phyloP scores from a whole-genome alignment of 2,329 filamentous ascomycete genomes.

The Aspergillus hortae region DNA sequence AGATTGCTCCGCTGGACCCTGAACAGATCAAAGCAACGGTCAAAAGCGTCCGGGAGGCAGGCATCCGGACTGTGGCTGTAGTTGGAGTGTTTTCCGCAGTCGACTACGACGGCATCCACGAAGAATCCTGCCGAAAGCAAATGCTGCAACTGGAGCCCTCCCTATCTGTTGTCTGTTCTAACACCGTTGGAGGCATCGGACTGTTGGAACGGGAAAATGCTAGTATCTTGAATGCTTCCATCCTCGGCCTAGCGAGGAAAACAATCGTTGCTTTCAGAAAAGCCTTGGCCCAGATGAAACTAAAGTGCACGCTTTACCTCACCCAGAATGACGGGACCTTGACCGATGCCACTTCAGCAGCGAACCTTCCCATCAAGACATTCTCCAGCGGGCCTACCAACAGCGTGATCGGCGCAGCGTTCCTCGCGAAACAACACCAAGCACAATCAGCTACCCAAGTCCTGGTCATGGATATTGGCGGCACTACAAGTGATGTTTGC shows the following conservation, averaged over 20 bases:
- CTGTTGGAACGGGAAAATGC: conserved; percentile 51
- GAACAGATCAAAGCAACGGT: conserved; percentile 27
- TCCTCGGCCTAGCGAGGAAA: conserved; percentile 43
- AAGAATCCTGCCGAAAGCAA: conserved; percentile 8
- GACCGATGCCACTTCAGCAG: conserved; percentile 45
- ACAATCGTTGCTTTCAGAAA: conserved; percentile 45
- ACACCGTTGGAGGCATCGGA: conserved; percentile 48
- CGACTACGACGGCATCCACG: conserved; percentile 40
- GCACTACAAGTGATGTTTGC: conserved; percentile 60
- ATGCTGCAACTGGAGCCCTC: conserved; percentile 6
- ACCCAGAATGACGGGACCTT: conserved; percentile 54
- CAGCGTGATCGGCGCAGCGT: conserved; percentile 51
- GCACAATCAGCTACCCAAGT: neutral
- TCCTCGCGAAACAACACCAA: conserved; percentile 16
- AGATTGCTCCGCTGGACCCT: conserved; percentile 8
- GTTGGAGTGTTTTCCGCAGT: conserved; percentile 58
- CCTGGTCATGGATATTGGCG: conserved; percentile 54
- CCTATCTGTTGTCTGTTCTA: conserved; percentile 46
- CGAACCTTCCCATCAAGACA: conserved; percentile 48
- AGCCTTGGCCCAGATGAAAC: conserved; percentile 43
- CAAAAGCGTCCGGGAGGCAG: conserved; percentile 40
- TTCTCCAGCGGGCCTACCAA: conserved; percentile 53
- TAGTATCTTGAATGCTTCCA: conserved; percentile 49
- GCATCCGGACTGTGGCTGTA: conserved; percentile 49
- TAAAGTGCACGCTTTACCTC: conserved; percentile 48